phyloP scores from a whole-genome alignment of 495 filamentous ascomycete species.

The Staphylotrichum longicolle region DNA sequence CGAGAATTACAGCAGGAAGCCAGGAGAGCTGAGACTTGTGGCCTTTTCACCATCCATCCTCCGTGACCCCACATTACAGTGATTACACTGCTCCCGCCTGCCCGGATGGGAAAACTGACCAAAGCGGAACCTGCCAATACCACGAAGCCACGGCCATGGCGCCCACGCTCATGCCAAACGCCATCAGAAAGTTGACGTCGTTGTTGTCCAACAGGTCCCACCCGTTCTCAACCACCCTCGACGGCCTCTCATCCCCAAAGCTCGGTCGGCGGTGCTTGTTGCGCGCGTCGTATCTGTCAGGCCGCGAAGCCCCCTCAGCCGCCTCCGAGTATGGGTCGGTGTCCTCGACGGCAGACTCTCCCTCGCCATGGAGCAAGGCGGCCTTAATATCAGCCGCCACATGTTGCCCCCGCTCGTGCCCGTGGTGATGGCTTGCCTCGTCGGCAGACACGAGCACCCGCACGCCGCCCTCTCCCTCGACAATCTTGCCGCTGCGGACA shows the following conservation, averaged over 20 bases:
- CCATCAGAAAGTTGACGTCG: conserved; percentile 89
- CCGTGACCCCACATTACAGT: no score
- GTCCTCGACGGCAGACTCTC: conserved; percentile 38
- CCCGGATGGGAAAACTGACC: conserved; percentile 32
- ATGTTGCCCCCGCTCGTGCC: conserved; percentile 1
- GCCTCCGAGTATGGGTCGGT: conserved; percentile 24
- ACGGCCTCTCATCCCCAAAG: conserved; percentile 59
- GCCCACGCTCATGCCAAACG: conserved; percentile 70
- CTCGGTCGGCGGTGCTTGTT: conserved; percentile 47
- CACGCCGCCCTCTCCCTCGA: conserved; percentile 81
- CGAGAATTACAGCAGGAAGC: no score
- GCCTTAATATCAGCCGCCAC: conserved; percentile 40
- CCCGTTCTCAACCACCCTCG: conserved; percentile 69
- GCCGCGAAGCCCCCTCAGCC: conserved; percentile 26
- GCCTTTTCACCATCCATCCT: no score
- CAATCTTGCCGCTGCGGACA: conserved; percentile 74
- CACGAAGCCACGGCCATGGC: conserved; percentile 65
- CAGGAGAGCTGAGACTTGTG: no score
- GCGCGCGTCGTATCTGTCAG: conserved; percentile 41
- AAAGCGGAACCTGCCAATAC: conserved; percentile 51
- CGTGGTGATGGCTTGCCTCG: conserved; percentile 19
- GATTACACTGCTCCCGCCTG: not conserved
- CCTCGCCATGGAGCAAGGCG: conserved; percentile 35
- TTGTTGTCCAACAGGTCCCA: conserved; percentile 87
- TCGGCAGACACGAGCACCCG: conserved; percentile 58